These are phyloP conservation scores for Citrus reticulata DNA, from an alignment of 345 rosid species.

Conservation along the genomic window DNA sequence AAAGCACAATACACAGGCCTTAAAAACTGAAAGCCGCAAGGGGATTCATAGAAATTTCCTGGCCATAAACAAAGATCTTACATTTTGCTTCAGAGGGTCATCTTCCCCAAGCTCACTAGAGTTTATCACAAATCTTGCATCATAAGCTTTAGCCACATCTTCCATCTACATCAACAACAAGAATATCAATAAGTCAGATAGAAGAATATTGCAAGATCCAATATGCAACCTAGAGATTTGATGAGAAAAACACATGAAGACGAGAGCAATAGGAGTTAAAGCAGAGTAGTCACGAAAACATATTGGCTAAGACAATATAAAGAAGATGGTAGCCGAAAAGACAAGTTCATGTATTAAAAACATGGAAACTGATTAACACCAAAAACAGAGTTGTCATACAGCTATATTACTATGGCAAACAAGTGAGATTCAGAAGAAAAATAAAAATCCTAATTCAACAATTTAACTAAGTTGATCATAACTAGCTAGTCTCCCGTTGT, in stretches of 20 bases:
- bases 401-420: not conserved
- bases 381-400: not conserved
- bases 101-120: slow-evolving; percentile 56
- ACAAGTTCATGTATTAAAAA: not conserved
- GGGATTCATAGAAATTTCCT: not conserved
- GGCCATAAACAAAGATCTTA: slow-evolving; percentile 26
- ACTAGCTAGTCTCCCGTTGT: not conserved
- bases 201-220: not conserved
- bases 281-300: not conserved
- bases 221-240: not conserved
- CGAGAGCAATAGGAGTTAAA: not conserved
- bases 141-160: slow-evolving; percentile 45
- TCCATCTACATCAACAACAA: slow-evolving; percentile 50
- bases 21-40: not conserved
- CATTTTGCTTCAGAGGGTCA: slow-evolving; percentile 62
- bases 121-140: slow-evolving; percentile 56
- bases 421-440: not conserved
- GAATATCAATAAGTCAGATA: slow-evolving; percentile 9
- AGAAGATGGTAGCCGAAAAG: not conserved
- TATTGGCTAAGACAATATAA: not conserved
- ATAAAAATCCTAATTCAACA: not conserved
- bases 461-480: not conserved
- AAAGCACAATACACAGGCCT: not conserved
- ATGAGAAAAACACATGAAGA: not conserved
- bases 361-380: not conserved